Conservation (phyloP, 2,329 filamentous ascomycete genomes). For the Tolypocladium ovalisporum region DNA sequence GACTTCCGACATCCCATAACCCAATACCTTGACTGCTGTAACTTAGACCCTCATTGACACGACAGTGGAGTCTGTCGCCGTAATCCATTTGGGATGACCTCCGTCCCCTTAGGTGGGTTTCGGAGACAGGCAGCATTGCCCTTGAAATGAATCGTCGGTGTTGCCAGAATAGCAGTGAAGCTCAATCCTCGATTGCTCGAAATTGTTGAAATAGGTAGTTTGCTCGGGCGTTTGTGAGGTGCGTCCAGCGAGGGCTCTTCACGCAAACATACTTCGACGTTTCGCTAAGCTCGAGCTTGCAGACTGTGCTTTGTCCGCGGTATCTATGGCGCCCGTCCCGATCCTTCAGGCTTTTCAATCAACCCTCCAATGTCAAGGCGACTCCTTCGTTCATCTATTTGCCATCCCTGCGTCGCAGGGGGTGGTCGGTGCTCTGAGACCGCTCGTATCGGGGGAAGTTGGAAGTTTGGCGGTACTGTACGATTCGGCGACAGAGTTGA, state of each 20-base stretch:
- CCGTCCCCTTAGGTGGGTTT: not conserved
- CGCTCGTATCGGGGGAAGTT: constrained; percentile 37
- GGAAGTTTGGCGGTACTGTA: constrained; percentile 24
- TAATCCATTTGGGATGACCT: not conserved
- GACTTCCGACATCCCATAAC: not conserved
- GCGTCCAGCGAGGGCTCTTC: not conserved
- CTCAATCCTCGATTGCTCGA: not conserved
- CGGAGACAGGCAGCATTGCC: not conserved
- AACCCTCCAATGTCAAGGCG: constrained; percentile 52
- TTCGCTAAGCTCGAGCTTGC: not conserved
- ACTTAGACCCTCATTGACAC: too few species aligned
- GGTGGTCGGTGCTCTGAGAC: constrained; percentile 17
- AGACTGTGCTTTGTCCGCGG: too few species aligned
- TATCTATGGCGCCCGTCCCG: constrained; percentile 13
- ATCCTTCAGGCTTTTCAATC: constrained; percentile 44
- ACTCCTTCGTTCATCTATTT: constrained; percentile 37
- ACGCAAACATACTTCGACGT: not conserved
- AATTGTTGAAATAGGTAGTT: not conserved
- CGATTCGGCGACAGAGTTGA: constrained; percentile 22
- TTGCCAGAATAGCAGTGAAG: not conserved
- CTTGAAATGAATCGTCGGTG: not conserved
- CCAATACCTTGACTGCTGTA: too few species aligned
- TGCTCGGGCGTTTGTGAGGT: too few species aligned
- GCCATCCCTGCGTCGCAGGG: constrained; percentile 17
- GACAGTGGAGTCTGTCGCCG: not conserved